phyloP scores from a whole-genome alignment of 2,329 filamentous ascomycete species.

The Alternaria sp. region DNA sequence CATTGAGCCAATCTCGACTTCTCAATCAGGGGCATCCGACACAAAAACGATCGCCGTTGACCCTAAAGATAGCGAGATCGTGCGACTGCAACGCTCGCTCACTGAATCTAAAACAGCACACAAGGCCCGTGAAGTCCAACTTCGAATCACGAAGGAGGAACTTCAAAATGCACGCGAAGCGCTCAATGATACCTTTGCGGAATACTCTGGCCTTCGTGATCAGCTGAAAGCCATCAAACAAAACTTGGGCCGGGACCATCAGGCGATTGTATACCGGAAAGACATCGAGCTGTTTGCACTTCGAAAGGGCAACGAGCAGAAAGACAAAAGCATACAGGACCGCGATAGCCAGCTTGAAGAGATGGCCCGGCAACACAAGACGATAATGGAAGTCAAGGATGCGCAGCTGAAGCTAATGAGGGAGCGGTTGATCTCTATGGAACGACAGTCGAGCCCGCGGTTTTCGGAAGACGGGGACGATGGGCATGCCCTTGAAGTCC shows the following conservation, averaged over 20 bases:
- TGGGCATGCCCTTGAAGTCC: conserved; percentile 40
- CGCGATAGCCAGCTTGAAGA: conserved; percentile 37
- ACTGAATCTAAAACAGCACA: conserved; percentile 35
- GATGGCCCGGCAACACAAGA: conserved; percentile 33
- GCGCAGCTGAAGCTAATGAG: conserved; percentile 38
- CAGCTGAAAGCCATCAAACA: conserved; percentile 43
- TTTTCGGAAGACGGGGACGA: conserved; percentile 19
- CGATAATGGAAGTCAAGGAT: conserved; percentile 39
- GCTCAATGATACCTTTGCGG: conserved; percentile 38
- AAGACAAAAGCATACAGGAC: conserved; percentile 41
- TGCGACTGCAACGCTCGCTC: conserved; percentile 35
- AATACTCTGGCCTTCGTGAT: conserved; percentile 37
- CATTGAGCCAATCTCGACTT: not conserved
- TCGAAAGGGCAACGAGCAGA: conserved; percentile 45
- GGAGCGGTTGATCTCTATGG: conserved; percentile 36
- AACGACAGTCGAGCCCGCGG: conserved; percentile 27
- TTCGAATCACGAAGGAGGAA: conserved; percentile 31
- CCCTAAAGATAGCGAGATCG: conserved; percentile 36
- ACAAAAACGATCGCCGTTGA: conserved; percentile 13
- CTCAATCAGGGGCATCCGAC: conserved; percentile 11
- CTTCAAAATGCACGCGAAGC: conserved; percentile 38
- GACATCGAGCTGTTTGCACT: conserved; percentile 48
- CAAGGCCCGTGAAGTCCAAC: conserved; percentile 35
- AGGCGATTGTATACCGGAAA: conserved; percentile 44
- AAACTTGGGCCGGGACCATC: conserved; percentile 39